Conservation (phyloP, 768 basidiomycete species). For the Mycena albidolilacea region DNA sequence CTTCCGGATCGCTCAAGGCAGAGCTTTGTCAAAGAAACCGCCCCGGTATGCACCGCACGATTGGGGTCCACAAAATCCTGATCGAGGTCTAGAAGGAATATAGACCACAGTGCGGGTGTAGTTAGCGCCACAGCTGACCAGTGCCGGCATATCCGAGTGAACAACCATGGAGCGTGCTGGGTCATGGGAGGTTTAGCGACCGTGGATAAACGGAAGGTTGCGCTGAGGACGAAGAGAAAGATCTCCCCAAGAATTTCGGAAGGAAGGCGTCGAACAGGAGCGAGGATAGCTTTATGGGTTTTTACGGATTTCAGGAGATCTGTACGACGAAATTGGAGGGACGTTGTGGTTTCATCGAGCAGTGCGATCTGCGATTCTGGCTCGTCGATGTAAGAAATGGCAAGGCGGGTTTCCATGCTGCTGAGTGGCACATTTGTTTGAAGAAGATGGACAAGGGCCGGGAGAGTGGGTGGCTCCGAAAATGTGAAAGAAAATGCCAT, state of each 20-base stretch:
- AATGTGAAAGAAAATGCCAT: not conserved
- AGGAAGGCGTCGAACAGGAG: slow-evolving; percentile 10
- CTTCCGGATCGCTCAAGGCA: not conserved
- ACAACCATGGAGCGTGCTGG: slow-evolving; percentile 22
- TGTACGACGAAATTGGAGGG: not conserved
- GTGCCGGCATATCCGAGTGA: slow-evolving; percentile 15
- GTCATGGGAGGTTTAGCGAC: not conserved
- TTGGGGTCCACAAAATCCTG: slow-evolving; percentile 1
- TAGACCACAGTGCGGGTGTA: slow-evolving; percentile 21
- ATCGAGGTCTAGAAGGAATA: not conserved
- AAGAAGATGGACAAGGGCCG: not conserved
- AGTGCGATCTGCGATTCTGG: not conserved
- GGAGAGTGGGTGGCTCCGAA: not conserved
- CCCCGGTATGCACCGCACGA: not conserved
- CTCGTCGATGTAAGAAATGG: slow-evolving; percentile 3
- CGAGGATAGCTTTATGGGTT: not conserved
- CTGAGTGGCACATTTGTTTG: not conserved
- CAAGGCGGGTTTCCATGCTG: not conserved
- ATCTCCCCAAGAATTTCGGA: not conserved
- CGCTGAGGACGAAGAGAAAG: not conserved
- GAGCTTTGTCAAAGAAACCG: slow-evolving; percentile 9
- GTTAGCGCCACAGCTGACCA: slow-evolving; percentile 20
- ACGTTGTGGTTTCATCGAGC: not conserved
- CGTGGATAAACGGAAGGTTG: not conserved
- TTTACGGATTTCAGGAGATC: not conserved